Evolutionary conservation across 106 monocot genomes (phyloP), one percentile per base, ranked within the genome.

Genomic region (Acanthochlamys bracteata): DNA sequence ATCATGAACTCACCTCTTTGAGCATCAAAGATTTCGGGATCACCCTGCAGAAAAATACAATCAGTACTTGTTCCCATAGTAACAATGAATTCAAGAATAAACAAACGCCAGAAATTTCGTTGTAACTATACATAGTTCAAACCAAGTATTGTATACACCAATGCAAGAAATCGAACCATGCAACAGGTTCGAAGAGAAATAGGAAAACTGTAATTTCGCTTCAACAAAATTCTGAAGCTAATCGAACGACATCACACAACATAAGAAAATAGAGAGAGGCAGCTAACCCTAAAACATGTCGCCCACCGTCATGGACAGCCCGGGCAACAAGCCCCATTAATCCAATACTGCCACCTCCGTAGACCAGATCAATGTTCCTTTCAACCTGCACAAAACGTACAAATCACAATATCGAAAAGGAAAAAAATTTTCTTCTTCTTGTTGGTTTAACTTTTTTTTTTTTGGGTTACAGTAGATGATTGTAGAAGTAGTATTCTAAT

Each of bases 11-110:
- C 41, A 88, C 87, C 83, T 83, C 87, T 45, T 71, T 83, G 53
- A 77, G 80, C 83, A 83, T 83, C 77, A 88, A 39, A 65, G 77
- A 81, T 57, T 57, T 88, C 15, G 87, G 77, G 33, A 83, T 88
- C 33, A 83, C 76, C 33, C 87, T 88, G 83, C 22, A 72, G 54
- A 71, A 41, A 19, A 69, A 60, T 11, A 56, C 46, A 26, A 59
- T 7, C 13, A 60, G 16, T 25, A 49, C 15, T 49, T 49, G 9
- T 49, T 49, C 12, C 49, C 43, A 43, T 43, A 8, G 43, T 12
- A 49, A 49, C 2, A 2, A 49, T 49, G 17, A n/a, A n/a, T 33
- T 1, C 33, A 33, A 33, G 6, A 33, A 3, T 6, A 33, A 33
- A 33, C 33, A 33, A 33, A 33, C 33, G n/a, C n/a, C n/a, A n/a